Evolutionary conservation across 2,329 filamentous ascomycete species (phyloP), one percentile per base, ranked within the genome.

Genomic region (Ceratocystis cacaofunesta): DNA sequence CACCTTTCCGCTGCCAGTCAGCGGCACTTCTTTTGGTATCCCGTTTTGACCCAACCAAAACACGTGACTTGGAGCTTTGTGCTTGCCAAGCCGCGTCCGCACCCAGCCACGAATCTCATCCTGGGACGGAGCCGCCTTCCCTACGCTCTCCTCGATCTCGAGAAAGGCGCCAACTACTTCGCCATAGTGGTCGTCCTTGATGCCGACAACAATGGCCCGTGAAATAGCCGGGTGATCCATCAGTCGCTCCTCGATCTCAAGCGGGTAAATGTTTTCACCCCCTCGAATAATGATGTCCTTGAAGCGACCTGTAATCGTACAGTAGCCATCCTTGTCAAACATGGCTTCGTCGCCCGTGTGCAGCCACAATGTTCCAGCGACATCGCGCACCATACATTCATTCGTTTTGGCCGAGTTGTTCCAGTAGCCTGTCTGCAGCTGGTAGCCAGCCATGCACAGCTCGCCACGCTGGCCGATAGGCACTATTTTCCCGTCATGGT

Each of bases 251-350:
- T 90, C 87, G 67, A 90, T 89, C 72, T 90, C 87, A 25, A 89
- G 79, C 0, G 87, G 87, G 71, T 89, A 88, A 72, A 80, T 82
- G 74, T 90, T 90, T 74, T 89, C 86, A 61, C 87, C 87, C 65
- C 86, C 87, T 70, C 87, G 78, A 68, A 90, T 90, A 66, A 90
- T 89, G 44, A 90, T 89, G 67, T 91, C 88, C 75, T 90, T 90
- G 75, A 89, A 89, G 22, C 87, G 78, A 0, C 88, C 87, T 0
- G 87, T 90, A 69, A 91, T 90, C 5, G 78, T 80, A 69, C 86
- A 89, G 71, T 88, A 89, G 0, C 86, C 87, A 7, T 83, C 75
- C 43, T 84, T 81, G 67, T 90, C 86, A 66, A 85, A 83, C 5
- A 86, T 78, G 43, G 89, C 81, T 68, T 88, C 80, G 71, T 92